Conservation (phyloP, 441 rosid genomes). For the Breynia disticha region DNA sequence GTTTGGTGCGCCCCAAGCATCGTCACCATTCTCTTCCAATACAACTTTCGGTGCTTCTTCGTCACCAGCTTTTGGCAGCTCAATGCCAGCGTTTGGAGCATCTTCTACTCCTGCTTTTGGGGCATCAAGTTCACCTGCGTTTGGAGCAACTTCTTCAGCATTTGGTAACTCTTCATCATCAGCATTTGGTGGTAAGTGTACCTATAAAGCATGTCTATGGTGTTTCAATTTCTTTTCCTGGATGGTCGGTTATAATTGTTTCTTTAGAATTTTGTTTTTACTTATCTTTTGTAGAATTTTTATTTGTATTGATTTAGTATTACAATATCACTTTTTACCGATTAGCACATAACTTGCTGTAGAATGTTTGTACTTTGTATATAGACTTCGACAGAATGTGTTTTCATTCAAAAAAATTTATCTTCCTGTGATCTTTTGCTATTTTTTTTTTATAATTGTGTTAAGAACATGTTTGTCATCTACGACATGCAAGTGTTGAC, state of each 20-base stretch:
- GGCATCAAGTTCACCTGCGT: slow-evolving; percentile 51
- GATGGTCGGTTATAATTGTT: background rate
- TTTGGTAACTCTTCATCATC: slow-evolving; percentile 65
- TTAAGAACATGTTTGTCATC: background rate
- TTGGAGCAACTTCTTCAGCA: slow-evolving; percentile 54
- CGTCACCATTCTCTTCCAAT: slow-evolving; percentile 62
- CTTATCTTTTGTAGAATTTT: no score
- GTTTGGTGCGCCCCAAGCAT: slow-evolving; percentile 61
- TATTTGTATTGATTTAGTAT: no score
- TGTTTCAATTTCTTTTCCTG: background rate
- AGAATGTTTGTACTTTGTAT: no score
- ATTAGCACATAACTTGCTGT: no score
- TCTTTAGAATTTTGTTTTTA: no score
- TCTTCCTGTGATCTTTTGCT: background rate
- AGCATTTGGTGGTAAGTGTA: slow-evolving; percentile 53
- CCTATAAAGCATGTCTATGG: background rate
- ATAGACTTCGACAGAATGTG: background rate
- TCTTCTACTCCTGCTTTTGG: slow-evolving; percentile 57
- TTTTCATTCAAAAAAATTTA: no score
- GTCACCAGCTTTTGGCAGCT: slow-evolving; percentile 59
- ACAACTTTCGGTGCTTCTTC: slow-evolving; percentile 71
- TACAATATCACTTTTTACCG: no score
- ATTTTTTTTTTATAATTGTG: background rate
- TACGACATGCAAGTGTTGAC: no score
- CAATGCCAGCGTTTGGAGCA: slow-evolving; percentile 63